Evolutionary conservation across 306 rosid genomes (phyloP), one percentile per base, ranked within the genome.

Genomic region (Citrullus colocynthis): DNA sequence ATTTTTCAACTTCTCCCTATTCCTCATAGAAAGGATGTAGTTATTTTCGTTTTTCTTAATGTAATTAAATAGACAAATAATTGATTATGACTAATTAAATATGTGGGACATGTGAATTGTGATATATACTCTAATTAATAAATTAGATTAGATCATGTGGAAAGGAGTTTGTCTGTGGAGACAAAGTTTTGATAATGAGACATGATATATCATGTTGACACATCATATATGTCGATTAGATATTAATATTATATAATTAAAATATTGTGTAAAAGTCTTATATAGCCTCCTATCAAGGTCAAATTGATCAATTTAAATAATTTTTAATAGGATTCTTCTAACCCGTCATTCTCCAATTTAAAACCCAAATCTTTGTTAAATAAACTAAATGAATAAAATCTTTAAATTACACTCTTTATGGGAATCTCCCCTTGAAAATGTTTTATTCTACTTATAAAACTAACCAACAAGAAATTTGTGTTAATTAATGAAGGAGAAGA

Each of bases 21-120:
- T 24, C 0, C 0, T 24, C 0, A 66, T n/a, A 18, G 32, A 66
- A 9, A 39, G 9, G 16, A 67, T 67, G 34, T 67, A 20, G 7
- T 20, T 20, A 3, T 20, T 66, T 24, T 65, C 20, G 5, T n/a
- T 42, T 42, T 42, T 67, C 17, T 67, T 9, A 41, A 70, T 70
- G 6, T 6, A 70, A 20, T 45, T 70, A 6, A 44, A 71, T 21
- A 28, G 58, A 71, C 24, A 45, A 2, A 71, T 5, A 9, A 45
- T 48, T 48, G 76, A 12, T 71, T 73, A 2, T 48, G 14, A 28
- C 5, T 30, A 30, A 51, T 73, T 73, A 73, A 73, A 28, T 72
- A 48, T 51, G 77, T 52, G 77, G 59, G 59, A 16, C 75, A 69
- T 69, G 75, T 69, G 67, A 65, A 39, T 65, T 65, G 51, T 39